Evolutionary conservation across 495 filamentous ascomycete genomes (phyloP).

Genomic region (Aspergillus nanangensis): DNA sequence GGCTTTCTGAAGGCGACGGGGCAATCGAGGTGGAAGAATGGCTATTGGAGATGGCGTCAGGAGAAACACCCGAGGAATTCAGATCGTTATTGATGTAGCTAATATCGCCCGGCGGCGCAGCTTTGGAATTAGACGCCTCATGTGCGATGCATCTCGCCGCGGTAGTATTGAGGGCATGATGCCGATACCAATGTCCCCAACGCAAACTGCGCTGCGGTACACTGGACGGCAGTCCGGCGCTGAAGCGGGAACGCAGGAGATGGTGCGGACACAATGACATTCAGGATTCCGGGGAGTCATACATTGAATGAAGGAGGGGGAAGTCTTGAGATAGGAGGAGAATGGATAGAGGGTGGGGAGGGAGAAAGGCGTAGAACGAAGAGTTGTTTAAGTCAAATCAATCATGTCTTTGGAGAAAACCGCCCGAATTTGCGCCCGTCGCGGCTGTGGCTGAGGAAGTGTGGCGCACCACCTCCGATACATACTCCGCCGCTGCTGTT

Average conservation of each 20-base stretch:
- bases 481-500: conserved; percentile 13
- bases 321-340: not conserved
- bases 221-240: conserved; percentile 23
- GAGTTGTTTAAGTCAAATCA: not conserved
- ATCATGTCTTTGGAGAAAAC: conserved; percentile 11
- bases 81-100: too few species aligned
- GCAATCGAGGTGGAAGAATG: too few species aligned
- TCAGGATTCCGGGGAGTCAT: conserved; percentile 23
- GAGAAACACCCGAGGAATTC: too few species aligned
- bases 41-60: too few species aligned
- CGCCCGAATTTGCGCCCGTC: conserved; percentile 26
- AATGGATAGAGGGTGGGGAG: not conserved
- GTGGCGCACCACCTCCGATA: too few species aligned
- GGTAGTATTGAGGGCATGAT: conserved; percentile 1
- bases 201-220: conserved; percentile 18
- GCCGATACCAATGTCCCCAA: conserved; percentile 20
- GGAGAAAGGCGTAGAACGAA: not conserved
- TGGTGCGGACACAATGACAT: conserved; percentile 35
- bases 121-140: conserved; percentile 14
- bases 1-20: too few species aligned
- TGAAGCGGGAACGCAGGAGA: conserved; percentile 26
- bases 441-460: conserved; percentile 24
- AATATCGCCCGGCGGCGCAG: not conserved
- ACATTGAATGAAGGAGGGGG: conserved; percentile 15
- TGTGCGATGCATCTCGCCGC: conserved; percentile 11